Evolutionary conservation across 1,284 basidiomycete species (phyloP).

Genomic region (Austroboletus novae-zelandiae): DNA sequence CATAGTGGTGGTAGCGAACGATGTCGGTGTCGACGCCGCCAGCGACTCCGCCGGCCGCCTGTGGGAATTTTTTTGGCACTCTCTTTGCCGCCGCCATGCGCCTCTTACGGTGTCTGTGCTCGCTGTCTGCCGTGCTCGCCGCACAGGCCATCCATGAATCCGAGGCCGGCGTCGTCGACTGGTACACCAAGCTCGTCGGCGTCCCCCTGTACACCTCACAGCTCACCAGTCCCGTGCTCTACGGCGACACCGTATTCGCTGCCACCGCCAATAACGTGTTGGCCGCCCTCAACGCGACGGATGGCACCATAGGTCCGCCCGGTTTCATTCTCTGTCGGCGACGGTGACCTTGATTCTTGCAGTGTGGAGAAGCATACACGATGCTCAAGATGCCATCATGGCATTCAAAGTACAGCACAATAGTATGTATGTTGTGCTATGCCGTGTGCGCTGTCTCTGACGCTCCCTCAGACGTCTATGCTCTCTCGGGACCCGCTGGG

Average conservation of each 20-base stretch:
- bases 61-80: conserved; percentile 19
- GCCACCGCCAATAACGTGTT: conserved; percentile 79
- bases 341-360: conserved; percentile 11
- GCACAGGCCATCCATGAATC: conserved; percentile 58
- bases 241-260: conserved; percentile 57
- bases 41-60: neutral
- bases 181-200: conserved; percentile 78
- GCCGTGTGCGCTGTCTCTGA: neutral
- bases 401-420: conserved; percentile 63
- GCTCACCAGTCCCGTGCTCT: conserved; percentile 57
- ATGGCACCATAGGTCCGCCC: conserved; percentile 66
- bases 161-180: conserved; percentile 83
- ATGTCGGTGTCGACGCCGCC: neutral
- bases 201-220: conserved; percentile 53
- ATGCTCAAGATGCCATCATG: conserved; percentile 64
- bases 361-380: conserved; percentile 84
- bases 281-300: conserved; percentile 68
- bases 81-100: conserved; percentile 16
- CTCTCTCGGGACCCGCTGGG: conserved; percentile 76
- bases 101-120: conserved; percentile 14
- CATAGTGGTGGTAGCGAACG: conserved; percentile 13
- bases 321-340: neutral
- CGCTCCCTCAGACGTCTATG: conserved; percentile 54
- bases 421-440: conserved; percentile 42
- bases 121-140: conserved; percentile 7